A percentile compares a stretch with the other conserved stretches of the same genome.
phyloP scores from a whole-genome alignment of 2,329 filamentous ascomycete species.

The Calonectria naviculata region DNA sequence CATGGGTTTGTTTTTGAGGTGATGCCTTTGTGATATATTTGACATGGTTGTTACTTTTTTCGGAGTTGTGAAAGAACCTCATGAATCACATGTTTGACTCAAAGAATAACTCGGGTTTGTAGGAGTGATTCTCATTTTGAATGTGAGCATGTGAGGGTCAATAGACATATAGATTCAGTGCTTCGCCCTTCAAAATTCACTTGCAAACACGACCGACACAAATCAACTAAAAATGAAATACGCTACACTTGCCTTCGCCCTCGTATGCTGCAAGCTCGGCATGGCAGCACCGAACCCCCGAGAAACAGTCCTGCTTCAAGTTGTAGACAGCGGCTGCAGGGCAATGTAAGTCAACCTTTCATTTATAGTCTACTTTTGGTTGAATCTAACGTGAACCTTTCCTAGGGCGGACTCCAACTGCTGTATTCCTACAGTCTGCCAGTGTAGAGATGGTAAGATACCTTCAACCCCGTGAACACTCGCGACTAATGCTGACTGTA shows the following conservation, averaged over 20 bases:
- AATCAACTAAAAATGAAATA: conserved; percentile 32
- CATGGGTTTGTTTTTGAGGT: background rate
- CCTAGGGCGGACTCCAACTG: conserved; percentile 19
- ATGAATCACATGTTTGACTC: background rate
- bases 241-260: background rate
- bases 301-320: conserved; percentile 8
- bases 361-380: rapidly evolving
- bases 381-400: background rate
- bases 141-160: background rate
- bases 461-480: too few relatives aligned
- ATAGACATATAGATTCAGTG: background rate
- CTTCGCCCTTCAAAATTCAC: too few relatives aligned
- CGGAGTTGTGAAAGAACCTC: background rate
- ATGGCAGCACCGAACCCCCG: conserved; percentile 1
- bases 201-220: background rate
- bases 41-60: too few relatives aligned
- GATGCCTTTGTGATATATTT: background rate
- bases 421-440: conserved; percentile 31
- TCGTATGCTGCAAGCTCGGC: background rate
- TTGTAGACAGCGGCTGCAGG: conserved; percentile 23
- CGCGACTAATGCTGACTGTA: background rate
- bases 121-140: background rate
- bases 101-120: background rate
- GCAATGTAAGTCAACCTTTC: conserved; percentile 16
- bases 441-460: conserved; percentile 27